phyloP scores from a whole-genome alignment of 176 grass and related monocot genomes.

The Paspalum notatum region DNA sequence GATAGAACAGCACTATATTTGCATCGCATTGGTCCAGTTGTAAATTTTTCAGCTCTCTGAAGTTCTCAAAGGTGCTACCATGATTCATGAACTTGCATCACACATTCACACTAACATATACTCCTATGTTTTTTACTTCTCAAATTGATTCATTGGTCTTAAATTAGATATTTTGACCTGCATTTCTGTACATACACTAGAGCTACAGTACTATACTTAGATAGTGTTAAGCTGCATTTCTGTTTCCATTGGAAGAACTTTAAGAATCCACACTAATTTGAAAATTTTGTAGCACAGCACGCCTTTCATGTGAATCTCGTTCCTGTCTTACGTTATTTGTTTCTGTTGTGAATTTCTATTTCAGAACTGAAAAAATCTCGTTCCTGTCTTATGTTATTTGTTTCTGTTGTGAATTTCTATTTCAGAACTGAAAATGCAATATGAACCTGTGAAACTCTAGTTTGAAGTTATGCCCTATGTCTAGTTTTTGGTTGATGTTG shows the following conservation, averaged over 20 bases:
- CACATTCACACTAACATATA: not conserved
- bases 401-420: not conserved
- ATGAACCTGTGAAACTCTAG: not conserved
- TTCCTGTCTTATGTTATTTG: not conserved
- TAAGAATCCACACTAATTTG: not conserved
- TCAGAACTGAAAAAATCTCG: too few relatives aligned
- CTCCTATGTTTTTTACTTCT: conserved; percentile 19
- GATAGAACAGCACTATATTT: not conserved
- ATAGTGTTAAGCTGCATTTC: not conserved
- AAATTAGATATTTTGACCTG: not conserved
- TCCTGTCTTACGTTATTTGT: too few relatives aligned
- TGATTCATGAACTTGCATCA: conserved; percentile 1
- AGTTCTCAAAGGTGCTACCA: not conserved
- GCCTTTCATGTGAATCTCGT: not conserved
- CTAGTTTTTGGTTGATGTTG: not conserved
- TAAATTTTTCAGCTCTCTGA: not conserved
- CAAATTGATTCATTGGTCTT: not conserved
- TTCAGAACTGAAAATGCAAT: not conserved
- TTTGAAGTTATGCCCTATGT: not conserved
- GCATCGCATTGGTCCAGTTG: not conserved
- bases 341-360: not conserved
- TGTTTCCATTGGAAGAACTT: not conserved
- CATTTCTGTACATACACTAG: not conserved
- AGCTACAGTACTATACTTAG: not conserved
- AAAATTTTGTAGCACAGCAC: not conserved